phyloP scores from a whole-genome alignment of 768 basidiomycete genomes.

The Auricularia cornea region DNA sequence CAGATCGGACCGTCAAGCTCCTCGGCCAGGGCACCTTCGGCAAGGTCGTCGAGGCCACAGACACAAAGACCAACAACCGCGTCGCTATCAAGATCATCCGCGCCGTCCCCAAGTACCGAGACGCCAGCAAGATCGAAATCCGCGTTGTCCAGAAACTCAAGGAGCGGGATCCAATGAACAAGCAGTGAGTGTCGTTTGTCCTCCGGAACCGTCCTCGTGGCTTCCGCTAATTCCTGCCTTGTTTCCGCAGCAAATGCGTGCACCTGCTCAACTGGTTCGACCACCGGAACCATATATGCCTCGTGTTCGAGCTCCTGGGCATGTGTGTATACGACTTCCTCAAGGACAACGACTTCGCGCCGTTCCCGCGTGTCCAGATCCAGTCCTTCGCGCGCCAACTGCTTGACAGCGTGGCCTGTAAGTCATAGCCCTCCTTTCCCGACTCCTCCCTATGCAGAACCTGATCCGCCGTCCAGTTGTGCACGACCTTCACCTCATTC shows the following conservation, averaged over 20 bases:
- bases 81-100: slow-evolving; percentile 99
- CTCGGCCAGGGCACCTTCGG: slow-evolving; percentile 98
- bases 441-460: neutral
- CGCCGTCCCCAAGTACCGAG: slow-evolving; percentile 96
- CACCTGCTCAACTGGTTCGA: slow-evolving; percentile 93
- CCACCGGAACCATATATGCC: slow-evolving; percentile 93
- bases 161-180: slow-evolving; percentile 78
- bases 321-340: slow-evolving; percentile 99
- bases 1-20: slow-evolving; percentile 86
- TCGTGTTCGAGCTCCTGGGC: slow-evolving; percentile 91
- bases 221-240: slow-evolving; percentile 12
- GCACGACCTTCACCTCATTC: slow-evolving; percentile 83
- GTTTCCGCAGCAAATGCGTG: slow-evolving; percentile 79
- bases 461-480: slow-evolving; percentile 49
- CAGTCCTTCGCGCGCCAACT: slow-evolving; percentile 92
- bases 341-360: slow-evolving; percentile 94
- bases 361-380: slow-evolving; percentile 94
- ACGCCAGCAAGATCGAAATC: slow-evolving; percentile 97
- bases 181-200: slow-evolving; percentile 55
- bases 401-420: slow-evolving; percentile 89
- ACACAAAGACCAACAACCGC: slow-evolving; percentile 60
- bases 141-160: slow-evolving; percentile 88
- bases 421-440: slow-evolving; percentile 25
- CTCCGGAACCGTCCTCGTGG: slow-evolving; percentile 2
- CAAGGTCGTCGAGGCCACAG: slow-evolving; percentile 92